Conservation (phyloP, 768 basidiomycete genomes). For the Mycena amicta region DNA sequence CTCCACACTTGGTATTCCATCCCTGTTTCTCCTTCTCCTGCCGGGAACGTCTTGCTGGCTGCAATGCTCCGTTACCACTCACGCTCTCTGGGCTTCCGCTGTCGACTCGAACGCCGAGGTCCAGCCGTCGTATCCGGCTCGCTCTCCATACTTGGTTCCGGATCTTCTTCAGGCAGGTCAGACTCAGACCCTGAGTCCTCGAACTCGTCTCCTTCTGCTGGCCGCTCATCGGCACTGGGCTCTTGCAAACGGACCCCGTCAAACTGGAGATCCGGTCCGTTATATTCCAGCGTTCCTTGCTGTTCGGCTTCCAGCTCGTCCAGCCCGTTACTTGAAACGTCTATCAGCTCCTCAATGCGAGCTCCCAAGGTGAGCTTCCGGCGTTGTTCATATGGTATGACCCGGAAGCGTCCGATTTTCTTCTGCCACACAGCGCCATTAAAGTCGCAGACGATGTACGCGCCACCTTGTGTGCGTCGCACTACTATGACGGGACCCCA, state of each 20-base stretch:
- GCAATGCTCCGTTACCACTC: background rate
- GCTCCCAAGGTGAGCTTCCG: constrained; percentile 1
- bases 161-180: background rate
- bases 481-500: constrained; percentile 28
- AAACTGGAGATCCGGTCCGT: constrained; percentile 11
- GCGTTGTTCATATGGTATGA: constrained; percentile 9
- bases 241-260: background rate
- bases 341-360: constrained; percentile 4
- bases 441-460: constrained; percentile 12
- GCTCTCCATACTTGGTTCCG: background rate
- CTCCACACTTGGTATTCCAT: background rate
- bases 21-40: no score
- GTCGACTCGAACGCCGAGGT: background rate
- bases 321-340: background rate
- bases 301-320: constrained; percentile 2
- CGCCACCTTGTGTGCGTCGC: constrained; percentile 6
- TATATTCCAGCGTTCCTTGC: background rate
- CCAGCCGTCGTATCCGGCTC: background rate
- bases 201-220: background rate
- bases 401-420: constrained; percentile 10
- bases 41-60: background rate
- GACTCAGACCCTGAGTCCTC: background rate
- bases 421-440: constrained; percentile 12
- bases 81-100: background rate
- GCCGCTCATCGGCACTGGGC: background rate